These are phyloP conservation scores for Hortaea werneckii DNA, from an alignment of 2,329 filamentous ascomycete species.

Conservation along the genomic window DNA sequence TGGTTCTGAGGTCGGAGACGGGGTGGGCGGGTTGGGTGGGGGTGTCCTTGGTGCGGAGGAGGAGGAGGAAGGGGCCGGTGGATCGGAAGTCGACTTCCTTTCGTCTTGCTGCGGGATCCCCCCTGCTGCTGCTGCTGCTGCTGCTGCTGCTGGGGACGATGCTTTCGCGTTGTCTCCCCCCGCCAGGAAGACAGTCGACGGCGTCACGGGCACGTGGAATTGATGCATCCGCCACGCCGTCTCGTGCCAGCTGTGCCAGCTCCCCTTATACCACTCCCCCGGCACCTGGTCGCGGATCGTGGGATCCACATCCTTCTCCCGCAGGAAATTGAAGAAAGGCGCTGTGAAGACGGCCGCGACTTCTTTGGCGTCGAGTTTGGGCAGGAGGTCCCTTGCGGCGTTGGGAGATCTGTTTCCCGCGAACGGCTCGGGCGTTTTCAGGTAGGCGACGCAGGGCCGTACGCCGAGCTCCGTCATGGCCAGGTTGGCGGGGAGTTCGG, in stretches of 20 bases:
- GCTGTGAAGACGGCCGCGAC: constrained; percentile 91
- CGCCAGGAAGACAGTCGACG: constrained; percentile 48
- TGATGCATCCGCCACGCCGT: constrained; percentile 79
- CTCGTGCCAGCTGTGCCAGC: constrained; percentile 71
- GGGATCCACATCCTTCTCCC: constrained; percentile 44
- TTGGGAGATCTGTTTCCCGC: constrained; percentile 54
- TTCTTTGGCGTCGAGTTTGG: constrained; percentile 75
- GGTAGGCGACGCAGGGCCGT: constrained; percentile 47
- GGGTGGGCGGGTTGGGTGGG: background rate
- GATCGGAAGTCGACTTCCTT: no score
- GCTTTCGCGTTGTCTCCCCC: background rate
- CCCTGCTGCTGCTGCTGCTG: background rate
- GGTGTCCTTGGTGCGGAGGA: no score
- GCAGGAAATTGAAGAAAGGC: constrained; percentile 75
- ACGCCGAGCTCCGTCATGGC: constrained; percentile 42
- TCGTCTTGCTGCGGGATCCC: background rate
- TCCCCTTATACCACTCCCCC: constrained; percentile 73
- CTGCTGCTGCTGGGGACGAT: background rate
- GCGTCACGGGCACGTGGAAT: constrained; percentile 74
- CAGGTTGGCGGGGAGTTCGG: constrained; percentile 57
- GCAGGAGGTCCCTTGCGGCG: constrained; percentile 37
- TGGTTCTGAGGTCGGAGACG: background rate
- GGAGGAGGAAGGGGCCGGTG: background rate
- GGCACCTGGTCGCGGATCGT: constrained; percentile 23
- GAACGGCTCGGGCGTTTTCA: constrained; percentile 36